phyloP scores from a whole-genome alignment of 1,139 yeast genomes.

The Taphrina deformans region DNA sequence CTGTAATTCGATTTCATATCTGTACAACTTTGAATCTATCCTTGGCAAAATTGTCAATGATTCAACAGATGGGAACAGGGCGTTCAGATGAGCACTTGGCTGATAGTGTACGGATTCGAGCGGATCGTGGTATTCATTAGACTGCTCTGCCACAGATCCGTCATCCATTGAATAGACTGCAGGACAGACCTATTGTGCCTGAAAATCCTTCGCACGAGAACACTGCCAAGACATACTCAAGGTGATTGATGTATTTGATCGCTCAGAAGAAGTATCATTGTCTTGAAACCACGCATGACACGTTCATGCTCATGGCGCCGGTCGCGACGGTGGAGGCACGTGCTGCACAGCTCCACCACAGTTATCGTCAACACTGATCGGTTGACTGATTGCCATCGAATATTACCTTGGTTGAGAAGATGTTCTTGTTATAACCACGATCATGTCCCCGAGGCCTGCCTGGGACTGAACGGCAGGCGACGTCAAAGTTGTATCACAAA shows the following conservation, averaged over 20 bases:
- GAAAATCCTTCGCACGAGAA: no score
- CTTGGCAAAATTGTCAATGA: slow-evolving; percentile 28
- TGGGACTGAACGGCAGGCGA: no score
- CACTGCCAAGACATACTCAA: no score
- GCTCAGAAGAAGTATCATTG: no score
- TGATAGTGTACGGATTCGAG: slow-evolving; percentile 43
- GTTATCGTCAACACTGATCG: background rate
- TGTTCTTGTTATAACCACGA: no score
- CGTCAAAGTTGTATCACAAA: no score
- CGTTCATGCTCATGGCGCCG: background rate
- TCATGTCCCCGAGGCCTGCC: no score
- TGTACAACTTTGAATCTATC: slow-evolving; percentile 30
- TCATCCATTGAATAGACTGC: background rate
- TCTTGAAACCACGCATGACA: background rate
- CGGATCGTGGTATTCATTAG: background rate
- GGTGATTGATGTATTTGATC: no score
- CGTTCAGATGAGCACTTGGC: slow-evolving; percentile 49
- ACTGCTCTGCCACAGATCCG: background rate
- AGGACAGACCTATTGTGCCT: background rate
- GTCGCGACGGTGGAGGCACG: background rate
- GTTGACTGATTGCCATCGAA: no score
- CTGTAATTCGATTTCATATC: slow-evolving; percentile 36
- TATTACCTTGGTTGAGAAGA: no score
- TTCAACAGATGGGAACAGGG: slow-evolving; percentile 42
- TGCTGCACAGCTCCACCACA: no score